Conservation (phyloP, 1,284 basidiomycete genomes). For the Papiliotrema terrestris region DNA sequence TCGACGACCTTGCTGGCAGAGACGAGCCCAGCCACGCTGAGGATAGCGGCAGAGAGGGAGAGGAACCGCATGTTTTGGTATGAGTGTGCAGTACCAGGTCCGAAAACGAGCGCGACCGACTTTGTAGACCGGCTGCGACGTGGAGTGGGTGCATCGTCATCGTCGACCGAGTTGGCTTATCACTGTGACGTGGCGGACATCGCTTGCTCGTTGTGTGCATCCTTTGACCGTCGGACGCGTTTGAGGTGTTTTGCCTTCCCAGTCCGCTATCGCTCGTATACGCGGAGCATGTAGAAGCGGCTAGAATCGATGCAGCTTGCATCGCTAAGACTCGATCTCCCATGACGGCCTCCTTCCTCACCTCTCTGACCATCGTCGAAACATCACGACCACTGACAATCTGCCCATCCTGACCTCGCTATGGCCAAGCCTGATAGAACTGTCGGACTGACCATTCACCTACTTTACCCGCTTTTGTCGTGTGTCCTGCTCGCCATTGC, state of each 20-base stretch:
- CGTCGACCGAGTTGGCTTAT: too few species aligned
- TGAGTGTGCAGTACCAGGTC: background rate
- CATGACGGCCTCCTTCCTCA: background rate
- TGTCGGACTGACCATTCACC: slow-evolving; percentile 32
- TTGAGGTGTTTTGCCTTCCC: too few species aligned
- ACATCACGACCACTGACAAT: background rate
- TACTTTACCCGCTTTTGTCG: slow-evolving; percentile 35
- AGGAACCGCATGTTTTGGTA: slow-evolving; percentile 57
- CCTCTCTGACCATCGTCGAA: background rate
- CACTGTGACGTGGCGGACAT: too few species aligned
- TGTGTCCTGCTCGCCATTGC: slow-evolving; percentile 28
- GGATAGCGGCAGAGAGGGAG: slow-evolving; percentile 57
- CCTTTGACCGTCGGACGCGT: too few species aligned
- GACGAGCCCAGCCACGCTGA: slow-evolving; percentile 56
- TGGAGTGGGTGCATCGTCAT: too few species aligned
- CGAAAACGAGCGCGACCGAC: background rate
- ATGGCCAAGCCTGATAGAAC: slow-evolving; percentile 29
- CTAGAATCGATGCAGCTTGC: too few species aligned
- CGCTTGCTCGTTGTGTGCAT: too few species aligned
- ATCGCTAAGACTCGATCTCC: too few species aligned
- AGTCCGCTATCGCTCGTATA: too few species aligned
- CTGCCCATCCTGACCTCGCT: background rate
- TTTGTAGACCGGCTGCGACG: too few species aligned
- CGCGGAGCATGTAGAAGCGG: too few species aligned
- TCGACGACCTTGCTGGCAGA: slow-evolving; percentile 72